Base-by-base conservation (phyloP, 2,329 filamentous ascomycete species). In the Aplosporella prunicola region DNA sequence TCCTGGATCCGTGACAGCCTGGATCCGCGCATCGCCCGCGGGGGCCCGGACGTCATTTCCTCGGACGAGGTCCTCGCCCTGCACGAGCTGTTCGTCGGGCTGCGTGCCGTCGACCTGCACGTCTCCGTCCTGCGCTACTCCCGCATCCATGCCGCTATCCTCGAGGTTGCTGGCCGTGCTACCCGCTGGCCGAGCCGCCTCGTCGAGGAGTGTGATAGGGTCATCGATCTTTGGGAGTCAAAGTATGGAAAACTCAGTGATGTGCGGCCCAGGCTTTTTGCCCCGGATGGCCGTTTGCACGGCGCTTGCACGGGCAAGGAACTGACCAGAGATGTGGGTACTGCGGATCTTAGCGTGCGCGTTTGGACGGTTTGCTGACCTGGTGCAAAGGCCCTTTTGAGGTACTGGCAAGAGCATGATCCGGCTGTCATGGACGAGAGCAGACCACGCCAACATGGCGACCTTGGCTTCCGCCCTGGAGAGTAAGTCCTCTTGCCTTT, bases 1-100 rank as follows among this genome's bases (percentile, higher is more conserved):
- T 50, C 49, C 20, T 68, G 66, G 63, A 67, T 70, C 34, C 63
- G 67, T 23, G 64, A 69, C 46, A 57, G 61, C 5, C 60, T 70
- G 11, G 67, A 70, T 35, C 54, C 60, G 3, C 48, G 59, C 27
- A 56, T 69, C 31, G 64, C 67, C 5, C 61, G 58, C 13, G 58
- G 68, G 25, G 67, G 67, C 2, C 60, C 63, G 0, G 53, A 67
- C 25, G 49, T 51, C 4, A 49, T 69, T 20, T 50, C 53, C 10
- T 55, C 62, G 1, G 62, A 69, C 40, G 64, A 68, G 28, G 55
- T 67, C 5, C 45, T 68, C 13, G 53, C 45, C 5, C 52, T 69
- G 9, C 63, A 68, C 44, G 63, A 65, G 23, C 49, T 63, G 4
- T 57, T 68, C 16, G 40, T 51, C 16, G 22, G 23, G 4, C 36